Percentiles rank a stretch among this genome's conserved stretches.
phyloP scores from a whole-genome alignment of 31 red algal genomes.

The Bonnemaisonia californica region DNA sequence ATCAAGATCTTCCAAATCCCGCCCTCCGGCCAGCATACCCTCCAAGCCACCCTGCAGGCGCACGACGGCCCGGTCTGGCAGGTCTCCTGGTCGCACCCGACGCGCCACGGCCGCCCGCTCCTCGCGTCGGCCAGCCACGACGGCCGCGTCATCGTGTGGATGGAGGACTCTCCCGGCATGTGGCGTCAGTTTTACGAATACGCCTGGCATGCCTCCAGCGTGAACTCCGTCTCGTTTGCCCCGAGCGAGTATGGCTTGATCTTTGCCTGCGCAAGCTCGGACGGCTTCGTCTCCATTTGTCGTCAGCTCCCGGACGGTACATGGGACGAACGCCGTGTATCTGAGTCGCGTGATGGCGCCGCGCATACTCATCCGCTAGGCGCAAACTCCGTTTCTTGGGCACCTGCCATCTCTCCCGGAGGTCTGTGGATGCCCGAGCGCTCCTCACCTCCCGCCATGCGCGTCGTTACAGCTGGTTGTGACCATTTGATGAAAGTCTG shows the following conservation, averaged over 20 bases:
- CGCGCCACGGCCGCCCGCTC: constrained; percentile 70
- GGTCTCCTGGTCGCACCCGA: constrained; percentile 91
- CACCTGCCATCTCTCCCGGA: constrained; percentile 72
- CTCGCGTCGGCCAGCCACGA: constrained; percentile 87
- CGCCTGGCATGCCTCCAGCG: constrained; percentile 72
- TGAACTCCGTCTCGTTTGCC: constrained; percentile 89
- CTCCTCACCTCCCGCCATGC: constrained; percentile 68
- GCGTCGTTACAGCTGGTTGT: constrained; percentile 86
- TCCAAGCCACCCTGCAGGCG: constrained; percentile 71
- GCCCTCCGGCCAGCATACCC: constrained; percentile 43
- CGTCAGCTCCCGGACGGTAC: constrained; percentile 81
- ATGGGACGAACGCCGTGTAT: constrained; percentile 76
- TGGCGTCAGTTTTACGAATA: constrained; percentile 88
- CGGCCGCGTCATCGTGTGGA: constrained; percentile 88
- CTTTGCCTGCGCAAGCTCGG: constrained; percentile 90
- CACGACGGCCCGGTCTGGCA: constrained; percentile 95
- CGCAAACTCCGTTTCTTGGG: constrained; percentile 89
- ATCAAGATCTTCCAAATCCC: constrained; percentile 81
- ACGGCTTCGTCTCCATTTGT: constrained; percentile 90
- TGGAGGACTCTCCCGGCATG: constrained; percentile 58
- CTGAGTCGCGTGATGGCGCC: constrained; percentile 67
- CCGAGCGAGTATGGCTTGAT: constrained; percentile 84
- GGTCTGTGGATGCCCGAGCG: constrained; percentile 73
- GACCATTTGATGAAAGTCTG: constrained; percentile 91
- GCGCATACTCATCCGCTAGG: constrained; percentile 86